These are phyloP conservation scores for Candida ortonii DNA, from an alignment of 805 yeast genomes.

Conservation along the genomic window DNA sequence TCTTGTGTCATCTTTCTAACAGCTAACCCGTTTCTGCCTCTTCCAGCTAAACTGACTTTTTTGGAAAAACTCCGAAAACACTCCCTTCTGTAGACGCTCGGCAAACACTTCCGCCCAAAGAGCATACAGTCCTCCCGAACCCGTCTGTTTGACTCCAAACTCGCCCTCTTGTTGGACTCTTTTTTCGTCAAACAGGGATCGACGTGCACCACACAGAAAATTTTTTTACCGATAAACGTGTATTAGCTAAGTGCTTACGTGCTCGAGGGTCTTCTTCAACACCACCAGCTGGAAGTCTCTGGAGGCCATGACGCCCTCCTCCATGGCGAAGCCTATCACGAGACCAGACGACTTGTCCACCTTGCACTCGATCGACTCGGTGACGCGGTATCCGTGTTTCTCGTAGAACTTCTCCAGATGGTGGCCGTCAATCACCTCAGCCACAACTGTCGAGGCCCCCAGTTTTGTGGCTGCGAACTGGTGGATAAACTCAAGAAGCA, in stretches of 20 bases:
- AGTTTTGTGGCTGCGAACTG: slow-evolving; percentile 9
- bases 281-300: slow-evolving; percentile 42
- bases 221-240: background rate
- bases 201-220: too few species aligned
- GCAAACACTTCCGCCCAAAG: too few species aligned
- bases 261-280: slow-evolving; percentile 19
- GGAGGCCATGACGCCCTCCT: slow-evolving; percentile 38
- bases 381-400: slow-evolving; percentile 37
- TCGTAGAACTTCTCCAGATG: slow-evolving; percentile 44
- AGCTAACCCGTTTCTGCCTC: slow-evolving; percentile 14
- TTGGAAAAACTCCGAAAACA: slow-evolving; percentile 14
- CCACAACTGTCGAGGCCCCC: slow-evolving; percentile 28
- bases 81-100: too few species aligned
- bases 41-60: slow-evolving; percentile 15
- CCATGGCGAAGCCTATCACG: slow-evolving; percentile 28
- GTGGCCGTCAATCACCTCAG: slow-evolving; percentile 50
- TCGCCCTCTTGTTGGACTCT: too few species aligned
- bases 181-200: too few species aligned
- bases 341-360: slow-evolving; percentile 23
- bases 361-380: slow-evolving; percentile 25
- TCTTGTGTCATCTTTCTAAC: slow-evolving; percentile 24
- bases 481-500: slow-evolving; percentile 23
- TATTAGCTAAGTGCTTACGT: slow-evolving; percentile 4
- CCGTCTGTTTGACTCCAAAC: too few species aligned
- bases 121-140: too few species aligned